These are phyloP conservation scores for Ustilago sp. DNA, from an alignment of 1,284 basidiomycete species.

Conservation along the genomic window DNA sequence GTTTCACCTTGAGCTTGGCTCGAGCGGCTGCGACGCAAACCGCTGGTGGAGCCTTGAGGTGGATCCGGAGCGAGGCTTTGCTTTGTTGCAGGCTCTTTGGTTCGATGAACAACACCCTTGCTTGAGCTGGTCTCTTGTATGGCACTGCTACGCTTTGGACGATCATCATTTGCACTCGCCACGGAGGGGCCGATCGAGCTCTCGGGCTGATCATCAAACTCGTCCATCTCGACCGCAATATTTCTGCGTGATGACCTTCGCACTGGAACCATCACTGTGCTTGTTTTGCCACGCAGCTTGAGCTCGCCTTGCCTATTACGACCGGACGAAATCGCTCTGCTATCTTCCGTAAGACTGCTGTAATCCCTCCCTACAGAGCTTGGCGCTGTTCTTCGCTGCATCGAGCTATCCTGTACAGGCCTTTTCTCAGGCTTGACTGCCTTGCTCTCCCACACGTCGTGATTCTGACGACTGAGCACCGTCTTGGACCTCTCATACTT, in stretches of 20 bases:
- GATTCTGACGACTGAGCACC: slow-evolving; percentile 22
- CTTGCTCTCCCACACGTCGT: slow-evolving; percentile 13
- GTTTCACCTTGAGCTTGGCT: slow-evolving; percentile 30
- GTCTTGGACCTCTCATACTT: slow-evolving; percentile 48
- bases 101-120: slow-evolving; percentile 5
- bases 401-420: background rate
- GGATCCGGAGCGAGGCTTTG: background rate
- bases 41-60: slow-evolving; percentile 10
- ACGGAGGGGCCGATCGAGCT: slow-evolving; percentile 3
- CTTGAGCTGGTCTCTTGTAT: background rate
- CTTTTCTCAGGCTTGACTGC: slow-evolving; percentile 16
- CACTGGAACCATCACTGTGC: slow-evolving; percentile 8
- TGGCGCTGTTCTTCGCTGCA: background rate
- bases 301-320: slow-evolving; percentile 6
- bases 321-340: background rate
- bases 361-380: background rate
- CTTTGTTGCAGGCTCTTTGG: slow-evolving; percentile 1
- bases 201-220: slow-evolving; percentile 23
- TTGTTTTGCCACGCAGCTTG: slow-evolving; percentile 19
- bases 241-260: slow-evolving; percentile 35
- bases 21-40: slow-evolving; percentile 29
- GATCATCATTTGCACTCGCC: background rate
- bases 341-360: background rate
- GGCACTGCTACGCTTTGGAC: background rate
- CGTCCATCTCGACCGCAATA: slow-evolving; percentile 38